These are phyloP conservation scores for Casuarina equisetifolia DNA, from an alignment of 306 rosid species.

Conservation along the genomic window DNA sequence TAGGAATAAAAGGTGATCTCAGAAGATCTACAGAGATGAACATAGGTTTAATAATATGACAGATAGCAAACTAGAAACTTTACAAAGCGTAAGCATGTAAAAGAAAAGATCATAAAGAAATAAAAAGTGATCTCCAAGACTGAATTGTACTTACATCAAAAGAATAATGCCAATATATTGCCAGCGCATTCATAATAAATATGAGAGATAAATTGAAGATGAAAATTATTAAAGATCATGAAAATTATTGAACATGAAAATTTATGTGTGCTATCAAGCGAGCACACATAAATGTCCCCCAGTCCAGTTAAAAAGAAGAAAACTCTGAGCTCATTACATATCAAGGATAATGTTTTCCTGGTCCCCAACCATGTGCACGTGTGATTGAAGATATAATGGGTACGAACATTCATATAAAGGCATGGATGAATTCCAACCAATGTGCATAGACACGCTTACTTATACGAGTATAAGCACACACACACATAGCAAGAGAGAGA, in stretches of 20 bases:
- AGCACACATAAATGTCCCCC: neutral
- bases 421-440: slow-evolving; percentile 3
- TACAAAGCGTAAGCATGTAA: neutral
- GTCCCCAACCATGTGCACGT: neutral
- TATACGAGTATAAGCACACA: slow-evolving; percentile 1
- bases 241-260: slow-evolving; percentile 1
- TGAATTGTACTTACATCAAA: slow-evolving; percentile 6
- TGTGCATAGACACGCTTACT: slow-evolving; percentile 12
- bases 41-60: slow-evolving; percentile 29
- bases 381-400: neutral
- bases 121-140: slow-evolving; percentile 12
- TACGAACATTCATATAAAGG: neutral
- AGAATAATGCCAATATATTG: slow-evolving; percentile 14
- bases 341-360: neutral
- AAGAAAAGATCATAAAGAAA: neutral
- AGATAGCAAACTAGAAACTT: slow-evolving; percentile 14
- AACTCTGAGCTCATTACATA: neutral
- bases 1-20: neutral
- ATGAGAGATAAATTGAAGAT: slow-evolving; percentile 11
- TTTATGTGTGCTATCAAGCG: neutral
- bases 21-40: slow-evolving; percentile 46
- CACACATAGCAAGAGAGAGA: slow-evolving; percentile 4
- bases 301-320: neutral
- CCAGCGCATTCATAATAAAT: slow-evolving; percentile 10
- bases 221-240: neutral